Conservation (phyloP, 306 rosid genomes). For the Dalbergia cochinchinensis region DNA sequence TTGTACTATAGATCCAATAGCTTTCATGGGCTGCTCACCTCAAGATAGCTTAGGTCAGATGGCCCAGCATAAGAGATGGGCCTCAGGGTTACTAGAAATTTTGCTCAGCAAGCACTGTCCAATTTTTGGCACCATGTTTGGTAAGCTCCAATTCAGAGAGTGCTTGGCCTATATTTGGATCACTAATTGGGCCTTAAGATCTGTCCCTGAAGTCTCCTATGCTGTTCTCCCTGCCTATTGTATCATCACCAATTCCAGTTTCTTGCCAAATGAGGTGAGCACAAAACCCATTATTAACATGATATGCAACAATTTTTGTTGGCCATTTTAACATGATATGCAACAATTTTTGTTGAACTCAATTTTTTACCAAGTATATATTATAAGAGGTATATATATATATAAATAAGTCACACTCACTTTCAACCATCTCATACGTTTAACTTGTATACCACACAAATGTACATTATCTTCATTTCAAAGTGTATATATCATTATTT, state of each 20-base stretch:
- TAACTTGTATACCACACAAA: neutral
- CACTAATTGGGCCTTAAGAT: slow-evolving; percentile 49
- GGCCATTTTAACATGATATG: neutral
- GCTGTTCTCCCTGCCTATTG: slow-evolving; percentile 63
- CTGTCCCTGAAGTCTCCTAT: slow-evolving; percentile 62
- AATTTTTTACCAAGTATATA: neutral
- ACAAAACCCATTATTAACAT: neutral
- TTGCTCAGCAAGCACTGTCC: slow-evolving; percentile 62
- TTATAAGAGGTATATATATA: too few species aligned
- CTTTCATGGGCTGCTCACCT: slow-evolving; percentile 71
- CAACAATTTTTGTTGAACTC: slow-evolving; percentile 8
- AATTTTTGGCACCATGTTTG: slow-evolving; percentile 53
- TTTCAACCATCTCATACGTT: neutral
- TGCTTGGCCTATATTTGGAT: slow-evolving; percentile 58
- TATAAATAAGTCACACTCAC: neutral
- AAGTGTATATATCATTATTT: too few species aligned
- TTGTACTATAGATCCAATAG: slow-evolving; percentile 52
- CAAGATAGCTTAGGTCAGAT: slow-evolving; percentile 46
- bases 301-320: neutral
- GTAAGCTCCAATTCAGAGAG: slow-evolving; percentile 64
- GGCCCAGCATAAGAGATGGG: slow-evolving; percentile 76
- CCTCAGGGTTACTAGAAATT: slow-evolving; percentile 59
- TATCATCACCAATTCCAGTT: slow-evolving; percentile 62
- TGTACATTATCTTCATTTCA: neutral
- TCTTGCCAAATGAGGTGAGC: slow-evolving; percentile 69